Evolutionary conservation across 2,329 filamentous ascomycete genomes (phyloP).

Genomic region (Alternaria sp.): DNA sequence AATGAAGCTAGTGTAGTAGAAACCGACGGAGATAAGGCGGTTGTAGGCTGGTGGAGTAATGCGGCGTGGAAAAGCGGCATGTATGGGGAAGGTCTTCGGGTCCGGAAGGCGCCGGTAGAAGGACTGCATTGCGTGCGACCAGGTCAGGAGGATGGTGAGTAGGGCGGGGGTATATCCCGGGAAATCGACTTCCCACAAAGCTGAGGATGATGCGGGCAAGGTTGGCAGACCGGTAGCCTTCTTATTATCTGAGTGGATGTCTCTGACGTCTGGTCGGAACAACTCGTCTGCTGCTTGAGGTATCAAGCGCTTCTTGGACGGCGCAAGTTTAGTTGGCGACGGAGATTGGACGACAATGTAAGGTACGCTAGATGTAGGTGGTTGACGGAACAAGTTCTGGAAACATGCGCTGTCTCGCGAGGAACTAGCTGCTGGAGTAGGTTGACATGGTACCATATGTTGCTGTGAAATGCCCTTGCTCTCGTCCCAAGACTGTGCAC

Average conservation of each 20-base stretch:
- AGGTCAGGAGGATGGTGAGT: slow-evolving; percentile 27
- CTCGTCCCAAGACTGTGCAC: slow-evolving; percentile 1
- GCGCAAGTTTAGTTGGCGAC: slow-evolving; percentile 9
- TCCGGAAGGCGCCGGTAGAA: slow-evolving; percentile 19
- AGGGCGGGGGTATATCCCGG: slow-evolving; percentile 29
- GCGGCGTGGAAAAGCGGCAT: slow-evolving; percentile 28
- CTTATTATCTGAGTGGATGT: slow-evolving; percentile 1
- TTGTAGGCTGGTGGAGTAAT: slow-evolving; percentile 21
- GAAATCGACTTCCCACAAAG: slow-evolving; percentile 19
- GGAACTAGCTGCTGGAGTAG: not conserved
- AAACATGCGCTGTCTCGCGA: not conserved
- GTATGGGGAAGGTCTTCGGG: slow-evolving; percentile 20
- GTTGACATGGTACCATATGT: not conserved
- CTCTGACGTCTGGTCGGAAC: slow-evolving; percentile 4
- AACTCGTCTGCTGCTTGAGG: not conserved
- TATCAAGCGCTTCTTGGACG: slow-evolving; percentile 15
- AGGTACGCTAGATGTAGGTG: not conserved
- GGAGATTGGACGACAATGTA: slow-evolving; percentile 10
- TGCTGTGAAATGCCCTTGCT: not conserved
- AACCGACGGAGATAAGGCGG: slow-evolving; percentile 26
- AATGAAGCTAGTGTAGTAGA: slow-evolving; percentile 29
- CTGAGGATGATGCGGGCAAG: slow-evolving; percentile 11
- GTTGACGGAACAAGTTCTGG: not conserved
- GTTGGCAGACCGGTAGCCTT: slow-evolving; percentile 16
- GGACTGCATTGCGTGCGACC: slow-evolving; percentile 27